Evolutionary conservation across 192 early-diverging fungal species (phyloP), one percentile per base, ranked within the genome.

Genomic region (Umbelopsis isabellina): DNA sequence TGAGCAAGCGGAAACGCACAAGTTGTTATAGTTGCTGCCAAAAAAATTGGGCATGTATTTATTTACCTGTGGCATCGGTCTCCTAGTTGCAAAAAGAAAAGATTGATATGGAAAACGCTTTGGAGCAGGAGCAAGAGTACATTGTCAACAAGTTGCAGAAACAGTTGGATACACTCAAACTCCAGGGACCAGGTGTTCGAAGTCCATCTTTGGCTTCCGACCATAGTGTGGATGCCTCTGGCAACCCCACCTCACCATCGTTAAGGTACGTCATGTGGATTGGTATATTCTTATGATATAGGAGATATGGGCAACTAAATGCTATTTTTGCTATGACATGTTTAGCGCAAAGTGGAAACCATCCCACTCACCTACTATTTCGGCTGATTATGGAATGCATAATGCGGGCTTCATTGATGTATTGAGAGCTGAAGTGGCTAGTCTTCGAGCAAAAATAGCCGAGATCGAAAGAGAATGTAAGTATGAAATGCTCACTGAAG

Each of bases 91-190:
- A 95, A 72, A 87, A 89, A 68, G 95, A 97, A 77, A 97, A 96
- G 79, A 86, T 94, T 69, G 89, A 94, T 48, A 88, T 97, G 84
- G 95, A 97, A 67, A 88, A 88, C 66, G 90, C 93, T 15, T 80
- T 97, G 69, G 95, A 97, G 72, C 92, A 94, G 74, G 94, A 96
- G 70, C 93, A 95, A 73, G 94, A 96, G 79, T 93, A 92, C 65
- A 90, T 96, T 68, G 94, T 97, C 55, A 97, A 97, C 77, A 83
- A 90, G 69, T 76, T 96, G 13, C 93, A 94, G 68, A 93, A 94
- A 53, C 92, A 92, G 52, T 69, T 95, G 41, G 92, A 95, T 70
- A 68, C 80, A 21, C 61, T 85, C 49, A 71, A 77, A 21, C 66
- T 72, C 35, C 81, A 85, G 35, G 80, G 81, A 15, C 74, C 77